Conservation (phyloP, 2,329 filamentous ascomycete species). For the Atkinsonella texensis region DNA sequence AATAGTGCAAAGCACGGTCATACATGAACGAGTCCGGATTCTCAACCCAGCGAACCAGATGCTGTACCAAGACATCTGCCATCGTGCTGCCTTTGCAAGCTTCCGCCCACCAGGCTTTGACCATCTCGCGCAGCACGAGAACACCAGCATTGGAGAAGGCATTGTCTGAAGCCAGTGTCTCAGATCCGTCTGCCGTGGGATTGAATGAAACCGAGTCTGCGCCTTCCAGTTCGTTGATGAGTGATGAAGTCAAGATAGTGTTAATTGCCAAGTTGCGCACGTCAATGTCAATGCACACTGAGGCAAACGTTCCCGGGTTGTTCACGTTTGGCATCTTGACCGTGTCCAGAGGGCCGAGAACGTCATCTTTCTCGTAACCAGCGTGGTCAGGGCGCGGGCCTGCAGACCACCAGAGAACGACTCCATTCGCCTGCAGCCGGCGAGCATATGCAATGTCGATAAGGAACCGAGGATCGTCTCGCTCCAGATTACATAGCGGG, state of each 20-base stretch:
- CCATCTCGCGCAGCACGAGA: slow-evolving; percentile 89
- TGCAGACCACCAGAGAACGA: slow-evolving; percentile 94
- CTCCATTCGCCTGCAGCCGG: slow-evolving; percentile 77
- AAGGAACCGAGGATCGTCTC: slow-evolving; percentile 84
- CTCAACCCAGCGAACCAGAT: slow-evolving; percentile 94
- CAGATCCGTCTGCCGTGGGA: slow-evolving; percentile 27
- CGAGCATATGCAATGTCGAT: slow-evolving; percentile 95
- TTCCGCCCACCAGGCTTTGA: slow-evolving; percentile 96
- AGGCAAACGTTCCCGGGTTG: slow-evolving; percentile 84
- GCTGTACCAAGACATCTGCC: slow-evolving; percentile 96
- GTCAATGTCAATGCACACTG: slow-evolving; percentile 90
- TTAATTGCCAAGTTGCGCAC: slow-evolving; percentile 94
- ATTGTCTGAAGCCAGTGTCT: slow-evolving; percentile 66
- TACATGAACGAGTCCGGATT: slow-evolving; percentile 90
- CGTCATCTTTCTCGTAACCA: slow-evolving; percentile 87
- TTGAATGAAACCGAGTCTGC: slow-evolving; percentile 80
- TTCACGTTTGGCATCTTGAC: slow-evolving; percentile 91
- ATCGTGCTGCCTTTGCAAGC: slow-evolving; percentile 82
- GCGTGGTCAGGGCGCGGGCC: slow-evolving; percentile 85
- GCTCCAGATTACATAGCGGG: slow-evolving; percentile 88
- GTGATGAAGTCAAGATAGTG: slow-evolving; percentile 88
- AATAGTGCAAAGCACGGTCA: slow-evolving; percentile 87
- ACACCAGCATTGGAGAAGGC: slow-evolving; percentile 90
- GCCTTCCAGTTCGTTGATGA: slow-evolving; percentile 93
- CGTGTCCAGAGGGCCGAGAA: slow-evolving; percentile 68